These are phyloP conservation scores for Phanerochaete sordida DNA, from an alignment of 768 basidiomycete species.

Conservation along the genomic window DNA sequence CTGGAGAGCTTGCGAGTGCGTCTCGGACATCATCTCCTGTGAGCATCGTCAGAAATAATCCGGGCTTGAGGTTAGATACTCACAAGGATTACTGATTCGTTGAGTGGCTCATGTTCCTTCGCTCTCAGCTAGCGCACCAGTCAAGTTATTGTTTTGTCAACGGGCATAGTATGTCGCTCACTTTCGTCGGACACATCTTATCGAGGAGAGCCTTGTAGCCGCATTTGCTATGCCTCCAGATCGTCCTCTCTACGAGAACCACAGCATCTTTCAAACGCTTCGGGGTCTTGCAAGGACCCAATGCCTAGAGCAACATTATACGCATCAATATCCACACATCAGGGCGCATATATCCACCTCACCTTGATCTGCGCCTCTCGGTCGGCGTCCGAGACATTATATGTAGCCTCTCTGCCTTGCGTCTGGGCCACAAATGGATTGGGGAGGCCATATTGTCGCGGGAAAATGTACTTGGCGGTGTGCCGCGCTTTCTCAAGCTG, in stretches of 20 bases:
- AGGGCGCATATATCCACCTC: not conserved
- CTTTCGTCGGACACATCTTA: constrained; percentile 76
- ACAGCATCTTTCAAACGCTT: constrained; percentile 60
- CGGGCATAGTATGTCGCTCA: too few relatives aligned
- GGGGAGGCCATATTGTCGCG: constrained; percentile 67
- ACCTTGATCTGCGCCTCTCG: constrained; percentile 74
- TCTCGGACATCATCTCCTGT: constrained; percentile 79
- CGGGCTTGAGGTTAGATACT: not conserved
- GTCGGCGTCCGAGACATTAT: constrained; percentile 49
- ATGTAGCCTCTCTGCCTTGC: constrained; percentile 24
- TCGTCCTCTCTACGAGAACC: constrained; percentile 52
- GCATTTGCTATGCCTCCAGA: constrained; percentile 67
- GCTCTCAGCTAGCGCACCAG: constrained; percentile 32
- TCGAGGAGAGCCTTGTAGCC: constrained; percentile 64
- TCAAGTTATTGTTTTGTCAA: too few relatives aligned
- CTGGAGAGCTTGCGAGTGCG: constrained; percentile 47
- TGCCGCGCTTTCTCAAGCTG: constrained; percentile 54
- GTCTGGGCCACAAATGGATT: constrained; percentile 46
- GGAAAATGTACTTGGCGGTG: constrained; percentile 82
- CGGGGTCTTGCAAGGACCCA: constrained; percentile 64
- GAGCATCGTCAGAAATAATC: too few relatives aligned
- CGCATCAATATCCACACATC: too few relatives aligned
- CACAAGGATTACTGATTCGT: constrained; percentile 65
- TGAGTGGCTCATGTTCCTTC: constrained; percentile 40
- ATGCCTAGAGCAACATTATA: constrained; percentile 15